Evolutionary conservation across 2,329 filamentous ascomycete species (phyloP).

Genomic region (Apiospora arundinis): DNA sequence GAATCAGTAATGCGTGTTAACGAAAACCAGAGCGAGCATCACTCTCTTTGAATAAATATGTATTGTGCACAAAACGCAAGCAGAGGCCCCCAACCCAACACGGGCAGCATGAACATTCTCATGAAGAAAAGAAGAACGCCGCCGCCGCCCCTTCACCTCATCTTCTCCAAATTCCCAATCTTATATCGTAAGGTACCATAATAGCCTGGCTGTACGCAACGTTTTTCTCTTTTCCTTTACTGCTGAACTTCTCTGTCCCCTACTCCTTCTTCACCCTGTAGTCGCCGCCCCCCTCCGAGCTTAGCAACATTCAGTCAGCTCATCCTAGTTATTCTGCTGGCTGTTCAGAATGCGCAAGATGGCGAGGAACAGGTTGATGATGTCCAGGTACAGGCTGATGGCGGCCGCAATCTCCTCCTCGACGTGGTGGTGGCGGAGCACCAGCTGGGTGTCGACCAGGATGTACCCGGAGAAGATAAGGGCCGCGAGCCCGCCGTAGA

Average conservation of each 20-base stretch:
- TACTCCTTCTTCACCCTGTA: too few relatives aligned
- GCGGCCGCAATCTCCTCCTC: slow-evolving; percentile 97
- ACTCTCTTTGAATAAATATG: neutral
- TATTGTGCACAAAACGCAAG: slow-evolving; percentile 3
- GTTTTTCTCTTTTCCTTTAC: neutral
- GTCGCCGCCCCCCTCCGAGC: neutral
- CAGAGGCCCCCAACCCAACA: neutral
- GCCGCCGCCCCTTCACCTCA: neutral
- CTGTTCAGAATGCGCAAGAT: slow-evolving; percentile 97
- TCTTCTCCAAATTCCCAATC: neutral
- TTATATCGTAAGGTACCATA: slow-evolving; percentile 18
- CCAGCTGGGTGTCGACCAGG: slow-evolving; percentile 92
- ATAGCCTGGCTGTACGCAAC: slow-evolving; percentile 11
- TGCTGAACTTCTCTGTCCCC: neutral
- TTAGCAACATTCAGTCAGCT: neutral
- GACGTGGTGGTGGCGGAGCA: slow-evolving; percentile 95
- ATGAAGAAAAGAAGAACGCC: neutral
- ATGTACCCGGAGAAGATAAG: slow-evolving; percentile 95
- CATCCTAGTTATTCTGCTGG: slow-evolving; percentile 83
- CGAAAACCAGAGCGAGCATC: neutral
- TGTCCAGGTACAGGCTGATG: slow-evolving; percentile 93
- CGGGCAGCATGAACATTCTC: neutral
- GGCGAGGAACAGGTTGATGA: slow-evolving; percentile 95
- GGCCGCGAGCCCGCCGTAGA: slow-evolving; percentile 82
- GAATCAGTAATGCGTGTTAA: neutral